These are phyloP conservation scores for Cicer chorassanicum DNA, from an alignment of 306 rosid species.

Conservation along the genomic window DNA sequence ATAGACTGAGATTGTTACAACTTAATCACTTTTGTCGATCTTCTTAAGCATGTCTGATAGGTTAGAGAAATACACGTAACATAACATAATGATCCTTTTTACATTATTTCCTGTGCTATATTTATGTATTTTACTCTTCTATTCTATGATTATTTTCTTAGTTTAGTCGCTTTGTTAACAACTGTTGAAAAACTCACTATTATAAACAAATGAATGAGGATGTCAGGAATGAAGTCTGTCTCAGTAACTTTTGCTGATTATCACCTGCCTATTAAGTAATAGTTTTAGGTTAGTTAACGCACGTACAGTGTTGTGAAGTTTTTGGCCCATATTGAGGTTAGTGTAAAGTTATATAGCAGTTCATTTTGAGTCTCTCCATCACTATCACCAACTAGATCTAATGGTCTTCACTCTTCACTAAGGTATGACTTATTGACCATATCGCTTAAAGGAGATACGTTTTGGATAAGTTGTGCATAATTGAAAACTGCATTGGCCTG, in stretches of 20 bases:
- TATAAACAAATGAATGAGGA: conserved; percentile 11
- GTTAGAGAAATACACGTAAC: conserved; percentile 40
- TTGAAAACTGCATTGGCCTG: not conserved
- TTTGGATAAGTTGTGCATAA: not conserved
- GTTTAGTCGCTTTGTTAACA: conserved; percentile 41
- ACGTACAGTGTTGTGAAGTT: not conserved
- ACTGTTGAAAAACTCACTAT: conserved; percentile 2
- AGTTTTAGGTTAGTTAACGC: conserved; percentile 1
- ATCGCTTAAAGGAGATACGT: not conserved
- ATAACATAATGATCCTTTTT: conserved; percentile 41
- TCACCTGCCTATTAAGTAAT: not conserved
- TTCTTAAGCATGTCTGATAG: conserved; percentile 37
- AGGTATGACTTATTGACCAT: too few relatives aligned
- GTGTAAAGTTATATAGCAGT: too few relatives aligned
- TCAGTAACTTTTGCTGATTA: not conserved
- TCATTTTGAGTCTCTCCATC: too few relatives aligned
- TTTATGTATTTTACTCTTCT: conserved; percentile 17
- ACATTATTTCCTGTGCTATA: conserved; percentile 27
- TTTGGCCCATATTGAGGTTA: too few relatives aligned
- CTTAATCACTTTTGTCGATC: conserved; percentile 1
- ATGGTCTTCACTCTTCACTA: too few relatives aligned
- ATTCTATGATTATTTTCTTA: conserved; percentile 19
- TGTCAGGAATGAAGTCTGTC: conserved; percentile 24
- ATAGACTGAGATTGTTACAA: conserved; percentile 14
- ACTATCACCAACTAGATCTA: too few relatives aligned